Evolutionary conservation across 129 eudicot species (phyloP).

Genomic region (Lonicera japonica): DNA sequence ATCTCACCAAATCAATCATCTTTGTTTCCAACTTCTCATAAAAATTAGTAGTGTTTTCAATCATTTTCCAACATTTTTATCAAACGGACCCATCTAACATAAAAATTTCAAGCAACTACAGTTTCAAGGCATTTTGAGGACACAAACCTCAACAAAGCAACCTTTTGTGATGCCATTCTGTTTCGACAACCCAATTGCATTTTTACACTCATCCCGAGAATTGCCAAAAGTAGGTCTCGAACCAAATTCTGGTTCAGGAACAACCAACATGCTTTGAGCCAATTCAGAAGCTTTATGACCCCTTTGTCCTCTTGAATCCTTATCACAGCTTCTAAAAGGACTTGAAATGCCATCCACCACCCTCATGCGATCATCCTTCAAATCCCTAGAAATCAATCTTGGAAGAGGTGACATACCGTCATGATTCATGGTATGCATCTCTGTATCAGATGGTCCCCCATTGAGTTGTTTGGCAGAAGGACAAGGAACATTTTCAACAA

Average conservation of each 20-base stretch:
- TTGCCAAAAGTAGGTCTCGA: conserved; percentile 17
- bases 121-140: not conserved
- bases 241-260: conserved; percentile 32
- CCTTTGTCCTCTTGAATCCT: conserved; percentile 18
- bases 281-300: conserved; percentile 23
- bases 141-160: conserved; percentile 73
- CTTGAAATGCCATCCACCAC: conserved; percentile 22
- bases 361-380: conserved; percentile 18
- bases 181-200: conserved; percentile 15
- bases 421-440: conserved; percentile 7
- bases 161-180: conserved; percentile 51
- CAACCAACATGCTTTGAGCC: conserved; percentile 21
- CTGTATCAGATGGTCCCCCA: conserved; percentile 31
- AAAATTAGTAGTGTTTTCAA: no score
- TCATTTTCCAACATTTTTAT: no score
- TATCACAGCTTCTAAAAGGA: conserved; percentile 23
- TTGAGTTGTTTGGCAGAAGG: conserved; percentile 13
- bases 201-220: conserved; percentile 16
- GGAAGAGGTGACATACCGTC: conserved; percentile 14
- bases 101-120: not conserved
- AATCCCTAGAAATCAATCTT: conserved; percentile 18
- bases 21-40: no score
- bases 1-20: no score
- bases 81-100: no score
- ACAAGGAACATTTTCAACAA: conserved; percentile 19